phyloP scores from a whole-genome alignment of 768 basidiomycete genomes.

The Tylopilus cervinicoccineus region DNA sequence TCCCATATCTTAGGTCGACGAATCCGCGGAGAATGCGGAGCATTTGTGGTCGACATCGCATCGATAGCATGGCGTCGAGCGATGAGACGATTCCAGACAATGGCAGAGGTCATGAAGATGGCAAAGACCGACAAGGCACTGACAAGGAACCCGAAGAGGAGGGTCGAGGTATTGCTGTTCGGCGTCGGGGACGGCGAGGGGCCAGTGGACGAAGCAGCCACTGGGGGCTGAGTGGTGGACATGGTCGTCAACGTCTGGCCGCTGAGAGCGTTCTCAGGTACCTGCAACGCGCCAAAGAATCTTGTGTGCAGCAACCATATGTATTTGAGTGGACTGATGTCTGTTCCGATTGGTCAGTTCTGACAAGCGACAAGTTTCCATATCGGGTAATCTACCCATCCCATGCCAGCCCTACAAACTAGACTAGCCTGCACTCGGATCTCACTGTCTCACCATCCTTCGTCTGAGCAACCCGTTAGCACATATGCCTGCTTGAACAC shows the following conservation, averaged over 20 bases:
- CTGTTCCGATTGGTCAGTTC: constrained; percentile 17
- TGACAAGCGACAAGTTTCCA: not conserved
- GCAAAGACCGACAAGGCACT: constrained; percentile 29
- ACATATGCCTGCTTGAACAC: not conserved
- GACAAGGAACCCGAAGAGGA: constrained; percentile 32
- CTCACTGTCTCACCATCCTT: constrained; percentile 23
- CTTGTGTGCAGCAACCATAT: not conserved
- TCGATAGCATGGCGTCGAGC: constrained; percentile 27
- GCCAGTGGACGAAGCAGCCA: not conserved
- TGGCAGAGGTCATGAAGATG: constrained; percentile 28
- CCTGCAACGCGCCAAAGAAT: not conserved
- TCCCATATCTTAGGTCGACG: constrained; percentile 25
- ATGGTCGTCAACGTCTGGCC: constrained; percentile 14
- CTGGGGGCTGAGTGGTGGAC: constrained; percentile 16
- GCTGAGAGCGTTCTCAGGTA: constrained; percentile 15
- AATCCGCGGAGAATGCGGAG: not conserved
- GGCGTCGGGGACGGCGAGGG: constrained; percentile 6
- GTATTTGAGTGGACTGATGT: not conserved
- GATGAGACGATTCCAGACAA: constrained; percentile 33
- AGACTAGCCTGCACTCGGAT: not conserved
- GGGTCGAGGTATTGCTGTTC: constrained; percentile 16
- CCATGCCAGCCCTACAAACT: not conserved
- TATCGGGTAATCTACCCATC: constrained; percentile 5
- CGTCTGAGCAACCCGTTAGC: constrained; percentile 16
- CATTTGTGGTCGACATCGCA: constrained; percentile 7